Percentiles rank a stretch among this genome's conserved stretches.
Evolutionary conservation across 306 rosid genomes (phyloP).

Genomic region (Rosa persica): DNA sequence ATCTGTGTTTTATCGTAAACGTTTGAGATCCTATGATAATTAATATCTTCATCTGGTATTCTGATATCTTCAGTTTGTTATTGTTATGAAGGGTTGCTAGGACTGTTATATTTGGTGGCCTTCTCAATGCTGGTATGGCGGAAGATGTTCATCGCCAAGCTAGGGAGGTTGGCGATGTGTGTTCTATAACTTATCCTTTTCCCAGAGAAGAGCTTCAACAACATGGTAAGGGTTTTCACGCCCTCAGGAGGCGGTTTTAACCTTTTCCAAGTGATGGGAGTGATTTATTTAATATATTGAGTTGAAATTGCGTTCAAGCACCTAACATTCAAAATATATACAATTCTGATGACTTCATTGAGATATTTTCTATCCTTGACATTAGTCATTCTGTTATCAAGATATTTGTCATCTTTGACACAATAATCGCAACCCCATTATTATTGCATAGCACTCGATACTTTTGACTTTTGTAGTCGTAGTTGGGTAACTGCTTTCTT

Average conservation of each 20-base stretch:
- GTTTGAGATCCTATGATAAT: not conserved
- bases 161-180: constrained; percentile 62
- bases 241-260: not conserved
- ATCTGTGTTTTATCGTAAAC: not conserved
- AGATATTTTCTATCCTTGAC: not conserved
- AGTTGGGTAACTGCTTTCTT: too few relatives aligned
- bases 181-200: constrained; percentile 77
- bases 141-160: constrained; percentile 70
- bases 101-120: constrained; percentile 85
- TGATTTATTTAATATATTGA: not conserved
- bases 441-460: not conserved
- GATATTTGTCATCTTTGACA: not conserved
- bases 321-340: not conserved
- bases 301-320: not conserved
- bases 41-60: not conserved
- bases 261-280: not conserved
- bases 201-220: constrained; percentile 65
- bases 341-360: not conserved
- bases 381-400: not conserved
- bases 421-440: not conserved
- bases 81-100: constrained; percentile 79
- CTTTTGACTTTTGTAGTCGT: not conserved
- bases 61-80: constrained; percentile 26
- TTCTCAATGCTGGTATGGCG: constrained; percentile 65
- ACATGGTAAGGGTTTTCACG: constrained; percentile 55